Base-by-base conservation (phyloP, 2,329 filamentous ascomycete species). In the Rasamsonia emersonii region DNA sequence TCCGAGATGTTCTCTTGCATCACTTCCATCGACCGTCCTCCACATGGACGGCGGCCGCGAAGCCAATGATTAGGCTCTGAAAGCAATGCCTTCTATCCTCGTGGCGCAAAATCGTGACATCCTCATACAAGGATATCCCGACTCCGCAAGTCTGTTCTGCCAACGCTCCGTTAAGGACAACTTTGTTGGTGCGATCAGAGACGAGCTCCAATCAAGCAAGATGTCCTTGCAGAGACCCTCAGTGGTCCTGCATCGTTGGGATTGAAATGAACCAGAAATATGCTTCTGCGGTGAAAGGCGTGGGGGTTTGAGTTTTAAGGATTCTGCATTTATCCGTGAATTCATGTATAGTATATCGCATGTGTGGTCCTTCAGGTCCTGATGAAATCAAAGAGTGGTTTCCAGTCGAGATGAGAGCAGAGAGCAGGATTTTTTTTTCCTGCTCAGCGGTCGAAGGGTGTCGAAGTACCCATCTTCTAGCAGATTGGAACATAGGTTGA, bases 151-250 rank as follows among this genome's bases (percentile, higher is more conserved):
- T 58, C 54, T 65, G 45, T 64, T 82, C 68, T 86, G 56, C 81
- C 80, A 83, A 81, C 77, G 80, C 76, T 85, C 80, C 81, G 80
- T 85, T 84, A 80, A 79, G 78, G 69, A 65, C 70, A 72, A 68
- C 64, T 70, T 75, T 73, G 35, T 74, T 80, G 65, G 71, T 13
- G 31, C 39, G 44, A 38, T 25, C 24, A 24, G 19, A 29, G 28
- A 24, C 23, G 25, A 39, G 20, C 21, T 21, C 32, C 26, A 21
- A 25, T 20, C 19, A 54, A 71, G 67, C 77, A 73, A 69, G 63
- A 64, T 73, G 76, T 67, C 71, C 80, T 73, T 79, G 80, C 79
- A 73, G 70, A 71, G 31, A 79, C 73, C 69, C 73, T 71, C 63
- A 68, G 76, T 75, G 59, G 54, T 54, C 31, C 71, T 77, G 79